Evolutionary conservation across 2,329 filamentous ascomycete genomes (phyloP), one percentile per base, ranked within the genome.

Genomic region (Fusarium citri): DNA sequence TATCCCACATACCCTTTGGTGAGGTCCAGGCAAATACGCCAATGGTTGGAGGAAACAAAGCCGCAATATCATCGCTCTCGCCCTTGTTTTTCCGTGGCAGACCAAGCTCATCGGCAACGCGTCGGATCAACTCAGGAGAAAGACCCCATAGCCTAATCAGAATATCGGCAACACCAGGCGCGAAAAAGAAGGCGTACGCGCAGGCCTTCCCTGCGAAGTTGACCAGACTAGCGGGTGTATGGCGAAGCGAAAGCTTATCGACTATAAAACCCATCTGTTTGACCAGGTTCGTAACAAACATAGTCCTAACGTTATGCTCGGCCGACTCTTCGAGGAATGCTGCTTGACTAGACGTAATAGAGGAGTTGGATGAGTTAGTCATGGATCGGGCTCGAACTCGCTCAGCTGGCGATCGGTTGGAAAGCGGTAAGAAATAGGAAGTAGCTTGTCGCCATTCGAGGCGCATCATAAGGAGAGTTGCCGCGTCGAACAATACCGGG

Each of bases 151-250:
- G 83, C 18, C 94, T 89, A 26, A 95, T 88, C 50, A 97, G 84
- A 53, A 97, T 88, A 75, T 97, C 94, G 10, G 93, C 92, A 57
- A 97, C 88, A 7, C 93, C 93, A 0, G 94, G 93, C 28, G 93
- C 94, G 75, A 97, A 98, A 81, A 95, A 96, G 80, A 97, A 97
- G 30, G 93, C 94, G 79, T 97, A 97, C 3, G 94, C 94, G 76
- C 92, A 95, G 6, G 94, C 93, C 80, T 96, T 97, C 64, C 93
- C 94, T 56, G 93, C 94, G 77, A 97, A 97, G 30, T 92, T 91
- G 61, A 97, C 92, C 62, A 94, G 79, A 72, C 89, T 91, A 22
- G 84, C 74, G 2, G 87, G 87, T 6, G 83, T 84, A 62, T 94
- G 91, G 50, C 93, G 88, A 74, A 93, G 83, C 18, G 93, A 94